Percentiles rank a stretch among this genome's conserved stretches.
Evolutionary conservation across 1,284 basidiomycete species (phyloP).

Genomic region (Rhodotorula mucilaginosa): DNA sequence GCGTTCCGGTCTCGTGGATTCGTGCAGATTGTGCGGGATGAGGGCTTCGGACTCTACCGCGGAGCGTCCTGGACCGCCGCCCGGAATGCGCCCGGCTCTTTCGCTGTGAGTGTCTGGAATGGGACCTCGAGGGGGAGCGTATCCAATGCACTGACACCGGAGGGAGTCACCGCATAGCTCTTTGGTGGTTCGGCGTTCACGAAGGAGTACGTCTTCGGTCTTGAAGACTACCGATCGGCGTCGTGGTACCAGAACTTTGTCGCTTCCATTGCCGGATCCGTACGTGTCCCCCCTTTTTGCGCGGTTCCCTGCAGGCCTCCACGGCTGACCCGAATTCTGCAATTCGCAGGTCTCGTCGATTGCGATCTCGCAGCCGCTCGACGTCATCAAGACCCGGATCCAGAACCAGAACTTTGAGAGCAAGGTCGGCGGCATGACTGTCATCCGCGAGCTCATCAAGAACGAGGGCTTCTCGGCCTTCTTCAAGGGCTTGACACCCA

Average conservation of each 20-base stretch:
- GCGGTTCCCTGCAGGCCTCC: too few species aligned
- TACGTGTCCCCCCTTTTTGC: not conserved
- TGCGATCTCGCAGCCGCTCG: conserved; percentile 91
- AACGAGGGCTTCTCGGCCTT: conserved; percentile 83
- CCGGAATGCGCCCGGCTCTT: conserved; percentile 91
- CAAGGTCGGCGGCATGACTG: conserved; percentile 77
- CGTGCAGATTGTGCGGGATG: conserved; percentile 84
- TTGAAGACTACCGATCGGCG: conserved; percentile 84
- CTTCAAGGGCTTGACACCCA: conserved; percentile 78
- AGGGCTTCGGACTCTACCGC: conserved; percentile 83
- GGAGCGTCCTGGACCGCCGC: conserved; percentile 99
- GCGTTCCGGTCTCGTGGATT: conserved; percentile 91
- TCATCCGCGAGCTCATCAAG: conserved; percentile 82
- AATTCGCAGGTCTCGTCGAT: conserved; percentile 68
- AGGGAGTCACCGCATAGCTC: conserved; percentile 56
- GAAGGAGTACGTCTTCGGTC: conserved; percentile 87
- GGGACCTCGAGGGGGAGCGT: not conserved
- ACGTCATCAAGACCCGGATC: conserved; percentile 93
- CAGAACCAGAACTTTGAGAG: conserved; percentile 97
- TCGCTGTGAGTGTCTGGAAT: conserved; percentile 66
- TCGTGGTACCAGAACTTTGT: conserved; percentile 93
- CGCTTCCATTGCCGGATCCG: conserved; percentile 88
- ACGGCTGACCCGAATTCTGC: too few species aligned
- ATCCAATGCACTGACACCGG: not conserved
- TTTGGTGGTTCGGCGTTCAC: conserved; percentile 94